These are phyloP conservation scores for Aspergillus hancockii DNA, from an alignment of 495 filamentous ascomycete species.

Conservation along the genomic window DNA sequence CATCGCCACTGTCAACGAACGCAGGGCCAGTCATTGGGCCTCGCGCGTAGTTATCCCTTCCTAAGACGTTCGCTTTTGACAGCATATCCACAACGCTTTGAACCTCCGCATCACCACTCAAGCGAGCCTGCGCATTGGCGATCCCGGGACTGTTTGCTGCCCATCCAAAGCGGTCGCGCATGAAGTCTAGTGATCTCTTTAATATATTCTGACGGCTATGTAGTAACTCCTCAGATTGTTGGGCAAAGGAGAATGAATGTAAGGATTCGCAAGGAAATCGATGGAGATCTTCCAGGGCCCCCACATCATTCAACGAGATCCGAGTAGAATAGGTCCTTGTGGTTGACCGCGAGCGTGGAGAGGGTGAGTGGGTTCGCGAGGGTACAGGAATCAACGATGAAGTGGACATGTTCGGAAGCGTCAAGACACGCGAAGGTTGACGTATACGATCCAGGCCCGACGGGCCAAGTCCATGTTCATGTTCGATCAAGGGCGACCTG, in stretches of 20 bases:
- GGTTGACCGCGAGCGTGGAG: constrained; percentile 52
- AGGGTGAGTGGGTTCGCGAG: constrained; percentile 62
- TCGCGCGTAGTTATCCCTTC: constrained; percentile 41
- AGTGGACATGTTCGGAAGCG: constrained; percentile 65
- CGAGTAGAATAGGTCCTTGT: constrained; percentile 55
- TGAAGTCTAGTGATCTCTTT: constrained; percentile 94
- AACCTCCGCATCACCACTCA: constrained; percentile 79
- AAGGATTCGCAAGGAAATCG: constrained; percentile 94
- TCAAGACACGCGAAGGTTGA: constrained; percentile 67
- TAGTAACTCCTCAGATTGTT: constrained; percentile 88
- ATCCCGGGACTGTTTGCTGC: constrained; percentile 62
- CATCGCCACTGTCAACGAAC: constrained; percentile 63
- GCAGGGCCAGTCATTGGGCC: constrained; percentile 80
- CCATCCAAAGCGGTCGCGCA: constrained; percentile 93
- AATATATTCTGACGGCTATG: constrained; percentile 90
- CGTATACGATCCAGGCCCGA: constrained; percentile 92
- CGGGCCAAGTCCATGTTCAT: constrained; percentile 60
- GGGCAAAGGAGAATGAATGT: constrained; percentile 97
- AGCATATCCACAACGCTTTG: constrained; percentile 90
- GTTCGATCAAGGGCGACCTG: constrained; percentile 64
- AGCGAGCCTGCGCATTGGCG: constrained; percentile 77
- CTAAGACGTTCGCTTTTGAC: constrained; percentile 72
- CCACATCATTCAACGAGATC: constrained; percentile 66
- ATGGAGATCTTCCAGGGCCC: constrained; percentile 82
- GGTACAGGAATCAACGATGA: constrained; percentile 54